A percentile compares a stretch with the other conserved stretches of the same genome.
phyloP scores from a whole-genome alignment of 140 eudicot genomes.

The Oenanthe javanica region DNA sequence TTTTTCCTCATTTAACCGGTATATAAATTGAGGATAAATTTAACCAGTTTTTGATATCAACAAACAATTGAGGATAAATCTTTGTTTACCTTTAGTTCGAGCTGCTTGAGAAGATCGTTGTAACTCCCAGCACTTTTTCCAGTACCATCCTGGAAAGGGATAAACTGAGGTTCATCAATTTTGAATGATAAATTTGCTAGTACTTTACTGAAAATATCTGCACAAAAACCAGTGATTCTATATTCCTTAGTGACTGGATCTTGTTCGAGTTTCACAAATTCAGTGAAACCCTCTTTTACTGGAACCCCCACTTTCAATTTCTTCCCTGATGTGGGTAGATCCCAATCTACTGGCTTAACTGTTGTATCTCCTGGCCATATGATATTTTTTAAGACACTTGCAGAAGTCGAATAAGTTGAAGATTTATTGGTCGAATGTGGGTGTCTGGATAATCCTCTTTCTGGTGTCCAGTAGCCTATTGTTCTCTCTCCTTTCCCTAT shows the following conservation, averaged over 20 bases:
- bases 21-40: not conserved
- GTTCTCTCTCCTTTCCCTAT: slow-evolving; percentile 5
- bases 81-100: not conserved
- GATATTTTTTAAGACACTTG: slow-evolving; percentile 1
- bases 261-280: slow-evolving; percentile 2
- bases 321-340: not conserved
- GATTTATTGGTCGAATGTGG: not conserved
- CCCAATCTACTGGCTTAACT: not conserved
- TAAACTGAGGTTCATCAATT: not conserved
- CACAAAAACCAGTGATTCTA: slow-evolving; percentile 2
- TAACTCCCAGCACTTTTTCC: slow-evolving; percentile 8
- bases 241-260: not conserved
- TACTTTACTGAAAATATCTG: not conserved
- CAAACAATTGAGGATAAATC: not conserved
- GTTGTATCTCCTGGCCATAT: slow-evolving; percentile 11
- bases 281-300: slow-evolving; percentile 1
- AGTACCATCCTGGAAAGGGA: slow-evolving; percentile 1
- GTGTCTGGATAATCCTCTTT: not conserved
- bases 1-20: not conserved
- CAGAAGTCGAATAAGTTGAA: not conserved
- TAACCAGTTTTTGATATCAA: not conserved
- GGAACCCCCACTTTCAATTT: slow-evolving; percentile 4
- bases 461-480: slow-evolving; percentile 1
- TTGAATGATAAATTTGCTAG: not conserved
- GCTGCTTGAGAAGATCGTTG: slow-evolving; percentile 1